Base-by-base conservation (phyloP, 2,329 filamentous ascomycete species). In the Apiospora marii region DNA sequence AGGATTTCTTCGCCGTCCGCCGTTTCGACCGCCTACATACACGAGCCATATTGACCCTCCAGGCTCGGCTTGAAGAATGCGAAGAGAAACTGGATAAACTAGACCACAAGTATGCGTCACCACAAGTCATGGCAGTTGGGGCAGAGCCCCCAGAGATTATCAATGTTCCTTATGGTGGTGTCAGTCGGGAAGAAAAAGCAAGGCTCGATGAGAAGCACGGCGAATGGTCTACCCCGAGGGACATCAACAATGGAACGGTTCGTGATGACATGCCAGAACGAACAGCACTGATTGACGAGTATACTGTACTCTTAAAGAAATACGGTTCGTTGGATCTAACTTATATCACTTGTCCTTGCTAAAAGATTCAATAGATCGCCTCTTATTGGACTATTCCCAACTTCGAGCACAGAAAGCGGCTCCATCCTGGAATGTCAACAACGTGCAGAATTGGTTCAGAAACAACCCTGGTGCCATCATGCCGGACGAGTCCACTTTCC, bases 241-340 rank as follows among this genome's bases (percentile, higher is more conserved):
- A 70, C n/a, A 70, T 70, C 6, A 70, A 70, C 37, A 70, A 70
- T 30, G 49, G 49, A n/a, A 41, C 46, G 7, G 69, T 70, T 8
- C 49, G 69, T 22, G 69, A 53, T n/a, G 69, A 70, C 8, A 53
- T 70, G 27, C 69, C 69, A 12, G 46, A 61, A 13, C 14, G 69
- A 43, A 27, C 4, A 2, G n/a, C 14, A 7, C 6, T 70, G 4
- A 37, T 70, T 24, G 49, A 34, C 1, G 46, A 51, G 34, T 53
- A 53, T 7, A 70, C 46, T 1, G 22, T 61, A 7, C 30, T 53
- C 12, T 22, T 70, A 8, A 7, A 48, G 5, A 37, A 27, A 44
- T 70, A 70, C n/a, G 46, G 69, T 70, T 16, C 14, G 19, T 6
- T 24, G 1, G 1, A 0, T 8, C 37, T 44, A 12, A 3, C 2